A percentile compares a stretch with the other conserved stretches of the same genome.
Evolutionary conservation across 2,329 filamentous ascomycete genomes (phyloP).

Genomic region (Harringtonia aguacate): DNA sequence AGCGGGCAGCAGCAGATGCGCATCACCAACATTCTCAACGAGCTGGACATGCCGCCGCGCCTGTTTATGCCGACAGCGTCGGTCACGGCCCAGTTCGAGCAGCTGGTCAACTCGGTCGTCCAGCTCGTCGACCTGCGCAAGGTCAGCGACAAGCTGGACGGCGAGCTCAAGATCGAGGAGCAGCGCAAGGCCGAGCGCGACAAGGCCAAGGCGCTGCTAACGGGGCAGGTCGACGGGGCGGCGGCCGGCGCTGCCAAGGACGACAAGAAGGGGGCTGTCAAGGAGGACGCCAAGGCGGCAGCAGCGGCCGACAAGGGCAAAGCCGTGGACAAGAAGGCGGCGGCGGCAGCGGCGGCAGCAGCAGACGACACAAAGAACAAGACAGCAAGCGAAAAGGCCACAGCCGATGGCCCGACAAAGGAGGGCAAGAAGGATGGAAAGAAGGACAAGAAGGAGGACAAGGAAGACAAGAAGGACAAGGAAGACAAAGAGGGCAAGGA

Average conservation of each 20-base stretch:
- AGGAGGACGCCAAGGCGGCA: neutral
- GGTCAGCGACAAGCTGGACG: constrained; percentile 63
- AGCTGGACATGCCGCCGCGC: constrained; percentile 59
- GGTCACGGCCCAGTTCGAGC: constrained; percentile 62
- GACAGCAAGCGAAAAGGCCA: neutral
- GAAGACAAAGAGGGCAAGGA: neutral
- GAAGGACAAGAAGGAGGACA: neutral
- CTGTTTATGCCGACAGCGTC: constrained; percentile 65
- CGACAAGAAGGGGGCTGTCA: neutral
- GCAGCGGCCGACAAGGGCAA: too few relatives aligned
- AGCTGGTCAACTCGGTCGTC: constrained; percentile 56
- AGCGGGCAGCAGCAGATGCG: constrained; percentile 64
- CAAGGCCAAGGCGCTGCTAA: constrained; percentile 20
- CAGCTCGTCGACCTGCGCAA: constrained; percentile 64
- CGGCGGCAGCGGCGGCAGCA: neutral
- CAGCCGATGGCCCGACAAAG: constrained; percentile 8
- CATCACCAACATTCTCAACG: constrained; percentile 60
- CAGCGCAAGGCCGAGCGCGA: constrained; percentile 44
- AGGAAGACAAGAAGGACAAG: constrained; percentile 10
- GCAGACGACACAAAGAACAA: neutral
- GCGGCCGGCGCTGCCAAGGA: constrained; percentile 6
- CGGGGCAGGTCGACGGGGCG: constrained; percentile 8
- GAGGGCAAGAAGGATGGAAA: constrained; percentile 4
- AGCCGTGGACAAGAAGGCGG: neutral
- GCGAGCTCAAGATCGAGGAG: constrained; percentile 53